Evolutionary conservation across 164 flowering plant genomes (phyloP), one percentile per base, ranked within the genome.

Genomic region (grape (Vitis vinifera)): DNA sequence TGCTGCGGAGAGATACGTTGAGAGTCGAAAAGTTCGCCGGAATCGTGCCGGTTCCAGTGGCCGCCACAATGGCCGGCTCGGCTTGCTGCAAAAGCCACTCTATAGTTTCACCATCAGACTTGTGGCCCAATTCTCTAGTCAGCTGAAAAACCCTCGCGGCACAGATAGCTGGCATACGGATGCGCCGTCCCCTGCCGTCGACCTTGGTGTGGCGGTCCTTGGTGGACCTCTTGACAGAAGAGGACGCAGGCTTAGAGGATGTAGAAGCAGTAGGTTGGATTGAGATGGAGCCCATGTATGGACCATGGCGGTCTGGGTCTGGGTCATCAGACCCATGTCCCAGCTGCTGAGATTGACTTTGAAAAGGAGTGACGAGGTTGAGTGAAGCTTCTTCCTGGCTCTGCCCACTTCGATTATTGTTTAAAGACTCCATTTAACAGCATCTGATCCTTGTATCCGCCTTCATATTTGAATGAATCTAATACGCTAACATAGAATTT

Each of bases 121-220:
- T 85, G 60, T 88, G 87, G 5, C 90, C 86, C 37, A 89, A 72
- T 65, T 87, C 91, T 17, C 89, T 57, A 4, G 91, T 89, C 19
- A 89, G 64, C 65, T 89, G 94, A 51, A 87, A 89, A 13, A 89
- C 91, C 51, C 94, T 70, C 7, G 94, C 94, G 5, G 94, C 89
- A 62, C 92, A 88, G 11, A 86, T 56, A 12, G 88, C 90, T 48
- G 94, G 92, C 90, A 90, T 90, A 16, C 91, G 84, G 71, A 88
- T 88, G 62, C 91, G 83, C 19, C 91, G 84, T 5, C 91, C 94
- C 1, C 91, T 78, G 16, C 93, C 91, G 67, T 89, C 93, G 9
- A 88, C 92, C 66, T 88, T 88, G 51, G 86, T 86, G 77, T 85
- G 93, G 14, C 93, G 78, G 75, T 89, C 91, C 65, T 89, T 89